A percentile compares a stretch with the other conserved stretches of the same genome.
Conservation (phyloP, 2,329 filamentous ascomycete species). For the Aspergillus quadrilineatus region DNA sequence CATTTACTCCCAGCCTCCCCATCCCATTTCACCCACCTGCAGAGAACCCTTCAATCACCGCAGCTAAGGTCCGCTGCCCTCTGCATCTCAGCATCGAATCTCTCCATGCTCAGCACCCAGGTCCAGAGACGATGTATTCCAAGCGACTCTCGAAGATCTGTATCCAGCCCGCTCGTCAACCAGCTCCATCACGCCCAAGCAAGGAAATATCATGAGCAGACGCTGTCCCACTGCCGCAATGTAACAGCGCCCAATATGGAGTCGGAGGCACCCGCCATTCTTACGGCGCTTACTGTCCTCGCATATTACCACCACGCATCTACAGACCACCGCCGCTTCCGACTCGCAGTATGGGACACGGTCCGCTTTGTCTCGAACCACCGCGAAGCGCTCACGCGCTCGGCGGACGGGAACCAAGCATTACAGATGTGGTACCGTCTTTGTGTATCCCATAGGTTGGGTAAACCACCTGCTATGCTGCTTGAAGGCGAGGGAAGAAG, state of each 20-base stretch:
- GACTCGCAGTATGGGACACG: conserved; percentile 14
- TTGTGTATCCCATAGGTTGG: conserved; percentile 19
- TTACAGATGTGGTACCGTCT: conserved; percentile 27
- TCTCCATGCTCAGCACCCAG: conserved; percentile 16
- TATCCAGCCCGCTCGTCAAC: neutral
- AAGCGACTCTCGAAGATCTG: neutral
- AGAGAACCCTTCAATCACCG: neutral
- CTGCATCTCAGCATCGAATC: conserved; percentile 19
- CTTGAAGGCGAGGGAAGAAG: conserved; percentile 20
- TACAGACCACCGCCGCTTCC: conserved; percentile 14
- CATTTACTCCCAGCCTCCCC: neutral
- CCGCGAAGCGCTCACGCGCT: neutral
- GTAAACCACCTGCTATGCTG: conserved; percentile 19
- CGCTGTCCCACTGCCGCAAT: neutral
- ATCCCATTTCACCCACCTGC: neutral
- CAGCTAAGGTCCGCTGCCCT: conserved; percentile 4
- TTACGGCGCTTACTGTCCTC: conserved; percentile 9
- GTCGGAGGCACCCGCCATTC: neutral
- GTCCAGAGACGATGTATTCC: conserved; percentile 8
- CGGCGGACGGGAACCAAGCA: neutral
- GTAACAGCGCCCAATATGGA: neutral
- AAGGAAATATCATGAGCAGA: neutral
- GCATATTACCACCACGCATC: conserved; percentile 21
- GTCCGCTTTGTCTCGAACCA: conserved; percentile 12
- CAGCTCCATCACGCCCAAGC: neutral